These are phyloP conservation scores for Lablab purpureus DNA, from an alignment of 306 rosid species.

Conservation along the genomic window DNA sequence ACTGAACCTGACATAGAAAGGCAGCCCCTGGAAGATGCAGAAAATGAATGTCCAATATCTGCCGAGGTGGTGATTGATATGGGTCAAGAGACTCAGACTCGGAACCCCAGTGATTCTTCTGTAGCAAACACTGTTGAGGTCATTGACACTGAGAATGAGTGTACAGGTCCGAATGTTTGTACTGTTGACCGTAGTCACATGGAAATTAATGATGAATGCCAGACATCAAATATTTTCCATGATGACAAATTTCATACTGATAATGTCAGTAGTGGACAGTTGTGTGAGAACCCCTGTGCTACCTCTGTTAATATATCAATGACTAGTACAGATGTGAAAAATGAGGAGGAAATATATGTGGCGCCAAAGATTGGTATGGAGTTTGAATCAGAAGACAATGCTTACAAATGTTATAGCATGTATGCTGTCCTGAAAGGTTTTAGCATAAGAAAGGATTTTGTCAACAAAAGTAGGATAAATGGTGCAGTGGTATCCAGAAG, in stretches of 20 bases:
- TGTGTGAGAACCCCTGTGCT: constrained; percentile 40
- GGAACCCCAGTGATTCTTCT: constrained; percentile 40
- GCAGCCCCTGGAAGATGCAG: constrained; percentile 33
- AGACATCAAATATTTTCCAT: constrained; percentile 41
- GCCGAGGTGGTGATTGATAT: constrained; percentile 37
- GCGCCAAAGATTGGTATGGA: constrained; percentile 60
- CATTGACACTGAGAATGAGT: constrained; percentile 45
- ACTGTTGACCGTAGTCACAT: constrained; percentile 42
- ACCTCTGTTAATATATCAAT: constrained; percentile 40
- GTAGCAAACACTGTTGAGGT: constrained; percentile 38
- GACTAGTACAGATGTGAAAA: constrained; percentile 33
- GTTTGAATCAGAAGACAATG: constrained; percentile 71
- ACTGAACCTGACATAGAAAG: constrained; percentile 40
- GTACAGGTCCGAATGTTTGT: constrained; percentile 42
- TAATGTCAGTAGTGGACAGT: constrained; percentile 29
- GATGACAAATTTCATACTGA: constrained; percentile 47
- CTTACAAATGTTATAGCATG: constrained; percentile 62
- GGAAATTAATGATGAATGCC: constrained; percentile 52
- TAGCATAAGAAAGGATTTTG: constrained; percentile 73
- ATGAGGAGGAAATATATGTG: constrained; percentile 45
- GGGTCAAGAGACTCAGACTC: constrained; percentile 45
- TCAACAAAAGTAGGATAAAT: constrained; percentile 64
- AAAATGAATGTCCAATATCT: constrained; percentile 45
- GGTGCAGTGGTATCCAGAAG: constrained; percentile 71
- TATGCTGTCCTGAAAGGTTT: constrained; percentile 68